Base-by-base conservation (phyloP, 768 basidiomycete genomes). In the Pisolithus albus region DNA sequence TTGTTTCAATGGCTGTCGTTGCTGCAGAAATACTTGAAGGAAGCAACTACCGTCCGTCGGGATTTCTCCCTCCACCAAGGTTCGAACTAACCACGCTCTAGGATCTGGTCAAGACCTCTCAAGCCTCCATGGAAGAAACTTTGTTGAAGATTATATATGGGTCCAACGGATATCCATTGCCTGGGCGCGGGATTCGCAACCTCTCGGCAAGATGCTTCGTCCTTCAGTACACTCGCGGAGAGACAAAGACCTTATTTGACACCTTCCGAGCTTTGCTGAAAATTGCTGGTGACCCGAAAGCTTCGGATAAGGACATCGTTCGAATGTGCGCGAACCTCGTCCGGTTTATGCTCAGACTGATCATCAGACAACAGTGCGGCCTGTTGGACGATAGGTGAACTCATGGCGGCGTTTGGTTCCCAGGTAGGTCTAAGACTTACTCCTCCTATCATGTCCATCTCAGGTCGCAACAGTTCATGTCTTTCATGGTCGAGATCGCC, bases 401-500 rank as follows among this genome's bases (percentile, higher is more conserved):
- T 97, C 7, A 97, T 97, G 88, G 78, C 72, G 24, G 74, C 73
- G 6, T 89, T 86, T 62, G 95, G 95, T 5, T 75, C 84, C 5
- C 89, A 96, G 72, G 92, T 88, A 63, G 50, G 84, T 61, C 13
- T 16, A n/a, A 34, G 34, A 30, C 41, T n/a, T 42, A 40, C 21
- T 34, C n/a, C 28, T 21, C 8, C 11, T 24, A 23, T 26, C n/a
- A 43, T 38, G 49, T 7, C 5, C 26, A 38, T 43, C 16, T 26
- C 16, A 43, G 48, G 40, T 36, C 16, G 26, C 30, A 46, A 1
- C 56, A 98, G 91, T 83, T 93, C 64, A 95, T 97, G 93, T 96
- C 93, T 0, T 87, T 93, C 59, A 86, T 94, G 82, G 78, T 84
- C 26, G 95, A 98, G 63, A 87, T 94, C 32, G 71, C 81, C 18